A percentile compares a stretch with the other conserved stretches of the same genome.
Evolutionary conservation across 371 early-diverging fungal genomes (phyloP).

Genomic region (Choanephora cucurbitarum): DNA sequence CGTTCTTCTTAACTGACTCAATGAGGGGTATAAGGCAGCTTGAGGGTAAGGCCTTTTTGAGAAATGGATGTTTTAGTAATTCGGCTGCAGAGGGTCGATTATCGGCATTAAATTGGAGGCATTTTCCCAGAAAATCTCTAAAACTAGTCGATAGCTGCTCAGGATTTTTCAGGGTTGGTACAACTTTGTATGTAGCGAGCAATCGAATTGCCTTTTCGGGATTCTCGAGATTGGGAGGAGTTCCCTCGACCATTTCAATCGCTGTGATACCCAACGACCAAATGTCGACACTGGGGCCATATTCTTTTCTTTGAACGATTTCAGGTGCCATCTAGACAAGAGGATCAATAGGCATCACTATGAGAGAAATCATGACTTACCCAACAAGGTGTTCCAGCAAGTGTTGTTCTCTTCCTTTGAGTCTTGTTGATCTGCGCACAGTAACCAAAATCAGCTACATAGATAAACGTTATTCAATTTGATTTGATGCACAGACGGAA

Average conservation of each 20-base stretch:
- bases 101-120: constrained; percentile 81
- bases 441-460: constrained; percentile 83
- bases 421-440: constrained; percentile 77
- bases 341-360: too few species aligned
- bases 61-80: constrained; percentile 46
- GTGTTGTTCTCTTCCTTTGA: constrained; percentile 71
- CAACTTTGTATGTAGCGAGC: constrained; percentile 41
- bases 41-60: constrained; percentile 22
- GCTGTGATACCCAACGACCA: constrained; percentile 94
- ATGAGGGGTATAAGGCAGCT: constrained; percentile 13
- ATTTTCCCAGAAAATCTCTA: constrained; percentile 79
- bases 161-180: constrained; percentile 84
- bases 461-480: too few species aligned
- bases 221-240: constrained; percentile 93
- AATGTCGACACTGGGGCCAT: constrained; percentile 83
- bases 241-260: constrained; percentile 95
- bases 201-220: constrained; percentile 73
- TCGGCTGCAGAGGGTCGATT: constrained; percentile 79
- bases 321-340: constrained; percentile 78
- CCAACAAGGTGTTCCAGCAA: constrained; percentile 87
- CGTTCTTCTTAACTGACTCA: constrained; percentile 16
- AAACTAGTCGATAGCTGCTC: constrained; percentile 70
- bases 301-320: constrained; percentile 82
- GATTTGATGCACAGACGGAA: too few species aligned
- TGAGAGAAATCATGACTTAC: constrained; percentile 19